Base-by-base conservation (phyloP, 768 basidiomycete genomes). In the Kockovaella imperatae region DNA sequence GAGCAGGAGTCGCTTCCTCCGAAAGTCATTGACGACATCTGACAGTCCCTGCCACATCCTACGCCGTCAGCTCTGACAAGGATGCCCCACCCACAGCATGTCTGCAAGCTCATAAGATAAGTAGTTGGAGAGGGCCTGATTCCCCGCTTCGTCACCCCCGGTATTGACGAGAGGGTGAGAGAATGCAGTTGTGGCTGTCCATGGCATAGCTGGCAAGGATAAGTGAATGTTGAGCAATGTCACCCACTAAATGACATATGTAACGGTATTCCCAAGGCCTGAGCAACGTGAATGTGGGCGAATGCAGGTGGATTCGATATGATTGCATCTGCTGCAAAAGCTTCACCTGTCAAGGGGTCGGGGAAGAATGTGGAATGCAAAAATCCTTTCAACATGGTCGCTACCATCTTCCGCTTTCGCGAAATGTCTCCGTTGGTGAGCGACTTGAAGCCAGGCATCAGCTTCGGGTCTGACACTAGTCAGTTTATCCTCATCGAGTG, bases 101-200 rank as follows among this genome's bases (percentile, higher is more conserved):
- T 81, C 80, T 0, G 78, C 77, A 7, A 79, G 68, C 1, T 75
- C 74, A 45, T 79, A 82, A 39, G 73, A 77, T 35, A 80, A 63
- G 53, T 77, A 77, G 58, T 81, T 80, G 23, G 77, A 77, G 10
- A 80, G 73, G 3, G 76, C 72, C 7, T 57, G 61, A 43, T 75
- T 73, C n/a, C n/a, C n/a, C 4, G 78, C 78, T 53, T 81, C 80
- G 4, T 77, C 76, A 11, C 70, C 63, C 20, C 71, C 73, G 64
- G 81, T 75, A 47, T 76, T 78, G 46, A 79, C 79, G n/a, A 82
- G 72, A 2, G 80, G 80, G 63, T 82, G 80, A 0, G 76, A 72
- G 56, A 80, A 81, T 5, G 74, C 62, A 1, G 71, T 71, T 0
- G 77, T 80, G 0, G 79, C 74, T 38, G 74, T 74, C 79, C 79